Evolutionary conservation across 1,139 yeast species (phyloP).

Genomic region (Lipomyces yarrowii): DNA sequence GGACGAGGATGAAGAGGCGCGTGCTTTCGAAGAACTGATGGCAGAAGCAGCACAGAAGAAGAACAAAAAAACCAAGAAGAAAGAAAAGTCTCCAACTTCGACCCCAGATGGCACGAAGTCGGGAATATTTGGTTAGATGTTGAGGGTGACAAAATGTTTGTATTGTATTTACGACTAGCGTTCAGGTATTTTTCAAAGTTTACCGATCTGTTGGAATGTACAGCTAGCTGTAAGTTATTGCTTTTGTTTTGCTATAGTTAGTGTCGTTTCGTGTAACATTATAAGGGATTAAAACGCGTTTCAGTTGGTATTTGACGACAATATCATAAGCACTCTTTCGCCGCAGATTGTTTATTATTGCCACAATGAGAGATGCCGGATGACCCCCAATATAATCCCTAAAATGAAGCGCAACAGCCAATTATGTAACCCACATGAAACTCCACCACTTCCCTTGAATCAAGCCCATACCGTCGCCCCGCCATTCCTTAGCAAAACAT

Average conservation of each 20-base stretch:
- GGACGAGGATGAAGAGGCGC: slow-evolving; percentile 88
- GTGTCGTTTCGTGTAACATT: background rate
- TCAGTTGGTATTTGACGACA: background rate
- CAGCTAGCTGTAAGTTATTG: background rate
- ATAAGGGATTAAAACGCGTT: background rate
- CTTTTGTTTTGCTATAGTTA: background rate
- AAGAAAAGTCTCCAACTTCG: slow-evolving; percentile 24
- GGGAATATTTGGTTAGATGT: background rate
- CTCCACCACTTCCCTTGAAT: background rate
- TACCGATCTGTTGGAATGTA: background rate
- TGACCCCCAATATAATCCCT: background rate
- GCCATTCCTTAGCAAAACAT: background rate
- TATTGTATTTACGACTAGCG: background rate
- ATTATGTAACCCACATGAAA: background rate
- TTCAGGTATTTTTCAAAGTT: background rate
- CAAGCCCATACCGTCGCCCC: background rate
- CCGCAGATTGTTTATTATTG: background rate
- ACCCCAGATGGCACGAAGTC: slow-evolving; percentile 14
- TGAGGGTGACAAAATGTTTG: background rate
- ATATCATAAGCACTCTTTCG: background rate
- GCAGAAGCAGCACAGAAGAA: slow-evolving; percentile 89
- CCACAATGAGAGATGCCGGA: background rate
- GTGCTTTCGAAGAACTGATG: slow-evolving; percentile 85
- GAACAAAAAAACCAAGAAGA: slow-evolving; percentile 50
- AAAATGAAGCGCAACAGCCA: background rate